Base-by-base conservation (phyloP, 2,329 filamentous ascomycete species). In the Lasiodiplodia sp. region DNA sequence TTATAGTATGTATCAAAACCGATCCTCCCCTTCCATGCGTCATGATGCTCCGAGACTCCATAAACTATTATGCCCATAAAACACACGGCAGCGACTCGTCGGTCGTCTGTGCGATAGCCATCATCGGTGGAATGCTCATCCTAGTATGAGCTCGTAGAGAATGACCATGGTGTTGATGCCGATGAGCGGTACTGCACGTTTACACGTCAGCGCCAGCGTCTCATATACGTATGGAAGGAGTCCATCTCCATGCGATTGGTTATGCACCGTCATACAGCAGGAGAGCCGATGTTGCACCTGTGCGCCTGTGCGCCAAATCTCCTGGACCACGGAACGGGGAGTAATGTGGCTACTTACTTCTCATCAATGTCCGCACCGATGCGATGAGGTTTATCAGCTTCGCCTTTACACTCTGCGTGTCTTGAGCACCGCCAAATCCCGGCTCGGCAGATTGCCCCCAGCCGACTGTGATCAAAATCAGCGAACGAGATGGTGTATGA, bases 341-440 rank as follows among this genome's bases (percentile, higher is more conserved):
- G 7, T 49, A 44, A 52, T 56, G 21, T 21, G 56, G 18, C 16
- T 38, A 88, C 90, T 69, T 87, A 97, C 94, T 94, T 84, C 95
- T 88, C 93, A 97, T 97, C 67, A 98, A 84, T 69, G 93, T 97
- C 80, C 95, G 87, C 73, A 97, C 91, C 76, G 92, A 96, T 44
- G 92, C 92, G 73, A 98, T 96, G 75, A 98, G 82, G 79, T 97
- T 94, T 75, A 97, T 91, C 52, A 94, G 86, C 80, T 96, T 96
- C 64, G 91, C 91, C 81, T 96, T 95, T 75, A 97, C 86, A 80
- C 92, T 94, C 72, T 89, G 87, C 73, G 92, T 92, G 73, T 92
- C 87, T 72, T 86, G 84, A 76, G 75, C 86, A 72, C 89, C 83
- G 74, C 94, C 93, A 79, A 97, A 97, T 51, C 90, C 89, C 0